A percentile compares a stretch with the other conserved stretches of the same genome.
Conservation (phyloP, 2,329 filamentous ascomycete species). For the Verticillium alfalfae region DNA sequence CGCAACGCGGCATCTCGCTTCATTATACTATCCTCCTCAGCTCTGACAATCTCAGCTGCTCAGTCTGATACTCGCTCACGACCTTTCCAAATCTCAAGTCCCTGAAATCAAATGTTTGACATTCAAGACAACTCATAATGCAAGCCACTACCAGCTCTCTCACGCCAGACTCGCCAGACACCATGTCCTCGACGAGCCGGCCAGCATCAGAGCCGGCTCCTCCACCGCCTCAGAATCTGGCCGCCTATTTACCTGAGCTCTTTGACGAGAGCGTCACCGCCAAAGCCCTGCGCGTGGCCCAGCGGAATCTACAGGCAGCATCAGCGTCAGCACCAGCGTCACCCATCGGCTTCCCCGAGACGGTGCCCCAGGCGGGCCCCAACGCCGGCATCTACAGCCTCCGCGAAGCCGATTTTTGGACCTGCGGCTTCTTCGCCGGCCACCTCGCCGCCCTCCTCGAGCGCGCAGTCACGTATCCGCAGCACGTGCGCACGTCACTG, state of each 20-base stretch:
- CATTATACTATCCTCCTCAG: no score
- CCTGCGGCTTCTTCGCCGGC: conserved; percentile 35
- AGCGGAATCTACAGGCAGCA: not conserved
- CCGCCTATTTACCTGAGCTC: not conserved
- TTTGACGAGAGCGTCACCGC: conserved; percentile 8
- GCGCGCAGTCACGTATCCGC: conserved; percentile 21
- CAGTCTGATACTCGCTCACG: no score
- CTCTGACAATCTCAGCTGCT: no score
- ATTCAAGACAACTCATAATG: not conserved
- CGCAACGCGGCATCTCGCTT: no score
- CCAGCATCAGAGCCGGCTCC: conserved; percentile 13
- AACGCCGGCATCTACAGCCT: conserved; percentile 18
- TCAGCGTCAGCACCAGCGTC: not conserved
- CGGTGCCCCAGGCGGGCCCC: conserved; percentile 20
- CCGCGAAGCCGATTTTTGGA: conserved; percentile 31
- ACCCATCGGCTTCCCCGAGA: conserved; percentile 21
- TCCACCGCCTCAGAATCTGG: not conserved
- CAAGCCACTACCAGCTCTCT: not conserved
- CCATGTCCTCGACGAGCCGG: conserved; percentile 13
- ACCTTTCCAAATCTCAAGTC: no score
- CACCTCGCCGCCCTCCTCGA: conserved; percentile 28
- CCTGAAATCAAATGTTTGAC: no score
- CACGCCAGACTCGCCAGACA: not conserved
- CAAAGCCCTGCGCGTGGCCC: conserved; percentile 9
- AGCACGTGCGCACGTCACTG: not conserved